Percentiles rank a stretch among this genome's conserved stretches.
Evolutionary conservation across 83 land plant species (phyloP).

Genomic region (Larix sibirica): DNA sequence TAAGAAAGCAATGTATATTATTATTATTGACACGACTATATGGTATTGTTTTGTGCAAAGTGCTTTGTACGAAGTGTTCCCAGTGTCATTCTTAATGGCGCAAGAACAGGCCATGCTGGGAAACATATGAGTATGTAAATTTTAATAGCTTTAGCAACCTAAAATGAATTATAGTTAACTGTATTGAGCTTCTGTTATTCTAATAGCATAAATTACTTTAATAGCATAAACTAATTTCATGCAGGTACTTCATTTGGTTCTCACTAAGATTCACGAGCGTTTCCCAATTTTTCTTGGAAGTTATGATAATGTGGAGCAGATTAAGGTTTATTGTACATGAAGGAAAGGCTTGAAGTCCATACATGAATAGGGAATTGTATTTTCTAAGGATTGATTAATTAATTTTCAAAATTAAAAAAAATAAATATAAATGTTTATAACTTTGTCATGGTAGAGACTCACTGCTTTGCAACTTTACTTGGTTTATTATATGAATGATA

Average conservation of each 20-base stretch:
- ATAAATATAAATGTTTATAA: no score
- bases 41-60: conserved; percentile 27
- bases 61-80: conserved; percentile 96
- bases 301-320: conserved; percentile 91
- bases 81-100: conserved; percentile 96
- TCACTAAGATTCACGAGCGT: conserved; percentile 83
- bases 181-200: neutral
- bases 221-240: neutral
- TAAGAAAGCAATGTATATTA: no score
- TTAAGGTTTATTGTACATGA: conserved; percentile 65
- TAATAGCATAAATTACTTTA: neutral
- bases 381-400: no score
- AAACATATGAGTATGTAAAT: conserved; percentile 68
- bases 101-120: no score
- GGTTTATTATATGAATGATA: no score
- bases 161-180: neutral
- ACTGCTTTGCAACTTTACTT: no score
- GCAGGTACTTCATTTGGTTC: conserved; percentile 85
- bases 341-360: no score
- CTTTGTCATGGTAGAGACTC: no score
- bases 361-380: no score
- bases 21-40: neutral
- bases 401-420: no score
- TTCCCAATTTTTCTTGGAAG: conserved; percentile 94
- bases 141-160: neutral